Percentiles rank a stretch among this genome's conserved stretches.
Conservation (phyloP, 2,329 filamentous ascomycete species). For the Samsoniella hepiali region DNA sequence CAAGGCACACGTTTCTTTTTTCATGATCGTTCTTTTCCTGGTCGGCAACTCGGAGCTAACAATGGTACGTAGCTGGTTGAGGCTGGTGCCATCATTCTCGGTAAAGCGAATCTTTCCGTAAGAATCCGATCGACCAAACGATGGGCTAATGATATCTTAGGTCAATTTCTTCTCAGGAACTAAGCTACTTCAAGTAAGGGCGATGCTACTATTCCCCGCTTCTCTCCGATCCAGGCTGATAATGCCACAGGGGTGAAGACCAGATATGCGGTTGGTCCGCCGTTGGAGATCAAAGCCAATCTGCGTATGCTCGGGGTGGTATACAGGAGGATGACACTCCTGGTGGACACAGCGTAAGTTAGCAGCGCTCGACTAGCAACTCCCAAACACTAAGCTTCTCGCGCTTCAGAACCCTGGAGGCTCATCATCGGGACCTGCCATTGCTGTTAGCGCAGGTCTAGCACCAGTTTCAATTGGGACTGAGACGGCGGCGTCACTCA, state of each 20-base stretch:
- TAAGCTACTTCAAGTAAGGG: conserved; percentile 16
- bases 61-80: background rate
- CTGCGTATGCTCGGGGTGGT: conserved; percentile 23
- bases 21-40: background rate
- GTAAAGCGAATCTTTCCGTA: conserved; percentile 28
- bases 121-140: background rate
- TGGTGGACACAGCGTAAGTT: conserved; percentile 21
- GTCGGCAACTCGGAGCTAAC: background rate
- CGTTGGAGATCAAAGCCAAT: conserved; percentile 25
- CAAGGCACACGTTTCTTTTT: background rate
- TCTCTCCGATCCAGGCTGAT: background rate
- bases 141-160: background rate
- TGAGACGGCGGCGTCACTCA: conserved; percentile 28
- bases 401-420: conserved; percentile 25
- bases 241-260: conserved; percentile 18
- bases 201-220: background rate
- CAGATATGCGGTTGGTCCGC: conserved; percentile 24
- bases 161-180: conserved; percentile 4
- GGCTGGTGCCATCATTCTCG: conserved; percentile 25
- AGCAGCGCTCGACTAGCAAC: background rate
- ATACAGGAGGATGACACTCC: conserved; percentile 21
- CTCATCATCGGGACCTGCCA: conserved; percentile 29
- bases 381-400: background rate
- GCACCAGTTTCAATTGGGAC: conserved; percentile 29
- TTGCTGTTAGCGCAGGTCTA: conserved; percentile 27